These are phyloP conservation scores for Termitomyces heimii DNA, from an alignment of 768 basidiomycete genomes.

Conservation along the genomic window DNA sequence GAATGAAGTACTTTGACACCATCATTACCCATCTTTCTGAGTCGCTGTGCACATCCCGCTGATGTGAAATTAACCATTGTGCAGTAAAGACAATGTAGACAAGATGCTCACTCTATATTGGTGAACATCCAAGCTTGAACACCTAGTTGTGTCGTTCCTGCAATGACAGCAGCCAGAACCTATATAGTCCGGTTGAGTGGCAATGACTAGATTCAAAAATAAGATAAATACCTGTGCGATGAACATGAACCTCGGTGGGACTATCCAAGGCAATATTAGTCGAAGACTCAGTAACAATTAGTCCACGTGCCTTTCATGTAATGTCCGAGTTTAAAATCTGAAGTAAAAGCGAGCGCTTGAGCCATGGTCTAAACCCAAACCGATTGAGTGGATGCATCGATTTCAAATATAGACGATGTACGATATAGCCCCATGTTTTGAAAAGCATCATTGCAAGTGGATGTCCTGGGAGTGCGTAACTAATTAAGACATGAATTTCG, in stretches of 20 bases:
- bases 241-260: constrained; percentile 58
- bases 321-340: constrained; percentile 77
- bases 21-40: constrained; percentile 36
- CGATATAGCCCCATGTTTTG: constrained; percentile 62
- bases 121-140: constrained; percentile 65
- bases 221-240: background rate
- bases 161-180: constrained; percentile 49
- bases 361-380: constrained; percentile 37
- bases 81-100: background rate
- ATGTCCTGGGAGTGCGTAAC: constrained; percentile 69
- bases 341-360: constrained; percentile 58
- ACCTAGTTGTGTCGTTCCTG: constrained; percentile 61
- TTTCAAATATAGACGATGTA: constrained; percentile 7
- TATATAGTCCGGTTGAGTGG: constrained; percentile 15
- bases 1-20: background rate
- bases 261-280: constrained; percentile 26
- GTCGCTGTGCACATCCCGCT: constrained; percentile 40
- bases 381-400: background rate
- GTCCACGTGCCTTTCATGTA: constrained; percentile 45
- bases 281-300: background rate
- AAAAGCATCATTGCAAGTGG: constrained; percentile 84
- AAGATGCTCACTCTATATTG: constrained; percentile 31
- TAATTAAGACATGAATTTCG: constrained; percentile 13
- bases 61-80: background rate
- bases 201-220: background rate